Conservation (phyloP, 2,329 filamentous ascomycete genomes). For the Colletotrichum salicis region DNA sequence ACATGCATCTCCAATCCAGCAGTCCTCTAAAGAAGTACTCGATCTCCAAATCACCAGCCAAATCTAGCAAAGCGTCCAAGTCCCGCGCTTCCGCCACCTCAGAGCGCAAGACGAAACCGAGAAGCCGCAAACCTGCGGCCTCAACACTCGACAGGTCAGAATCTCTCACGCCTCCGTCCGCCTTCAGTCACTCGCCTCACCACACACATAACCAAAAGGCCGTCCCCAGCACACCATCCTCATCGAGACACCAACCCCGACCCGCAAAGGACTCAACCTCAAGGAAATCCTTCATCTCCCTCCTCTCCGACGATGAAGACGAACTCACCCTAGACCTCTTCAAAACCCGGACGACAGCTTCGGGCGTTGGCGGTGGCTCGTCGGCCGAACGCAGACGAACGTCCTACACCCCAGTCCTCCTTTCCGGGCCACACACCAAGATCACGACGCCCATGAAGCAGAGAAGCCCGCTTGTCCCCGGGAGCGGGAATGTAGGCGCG, state of each 20-base stretch:
- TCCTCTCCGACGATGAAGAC: slow-evolving; percentile 51
- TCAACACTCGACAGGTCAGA: background rate
- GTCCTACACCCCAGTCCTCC: slow-evolving; percentile 12
- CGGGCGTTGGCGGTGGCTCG: background rate
- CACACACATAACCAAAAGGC: background rate
- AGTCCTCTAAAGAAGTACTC: slow-evolving; percentile 5
- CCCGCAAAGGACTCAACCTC: slow-evolving; percentile 39
- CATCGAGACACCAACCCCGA: background rate
- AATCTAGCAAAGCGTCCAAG: background rate
- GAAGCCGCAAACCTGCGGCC: background rate
- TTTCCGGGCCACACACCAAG: slow-evolving; percentile 15
- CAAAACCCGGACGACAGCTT: slow-evolving; percentile 37
- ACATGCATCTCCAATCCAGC: slow-evolving; percentile 14
- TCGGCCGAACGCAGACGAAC: background rate
- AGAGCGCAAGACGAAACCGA: background rate
- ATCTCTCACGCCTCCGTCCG: background rate
- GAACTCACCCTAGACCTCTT: slow-evolving; percentile 50
- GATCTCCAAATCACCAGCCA: background rate
- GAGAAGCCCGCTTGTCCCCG: background rate
- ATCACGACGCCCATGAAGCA: slow-evolving; percentile 27
- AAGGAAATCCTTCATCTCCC: slow-evolving; percentile 53
- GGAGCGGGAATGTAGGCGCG: background rate
- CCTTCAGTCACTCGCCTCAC: background rate
- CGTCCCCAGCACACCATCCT: background rate
- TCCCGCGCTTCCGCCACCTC: background rate